Evolutionary conservation across 306 rosid genomes (phyloP).

Genomic region (Argentina anserina): DNA sequence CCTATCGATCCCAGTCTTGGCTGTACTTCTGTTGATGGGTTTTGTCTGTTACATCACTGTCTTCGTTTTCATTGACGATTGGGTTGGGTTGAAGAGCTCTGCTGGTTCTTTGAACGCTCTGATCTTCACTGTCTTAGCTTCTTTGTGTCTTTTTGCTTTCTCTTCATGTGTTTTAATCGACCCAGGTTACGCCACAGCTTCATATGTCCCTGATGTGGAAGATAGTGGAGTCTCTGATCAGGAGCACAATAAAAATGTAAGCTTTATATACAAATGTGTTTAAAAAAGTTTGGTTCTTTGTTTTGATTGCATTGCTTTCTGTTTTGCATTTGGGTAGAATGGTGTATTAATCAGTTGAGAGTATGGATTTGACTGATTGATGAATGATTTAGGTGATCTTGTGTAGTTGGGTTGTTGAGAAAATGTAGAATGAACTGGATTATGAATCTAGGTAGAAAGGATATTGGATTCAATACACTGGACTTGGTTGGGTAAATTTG

Average conservation of each 20-base stretch:
- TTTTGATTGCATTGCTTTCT: conserved; percentile 10
- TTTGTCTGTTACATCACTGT: conserved; percentile 56
- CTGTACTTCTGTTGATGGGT: conserved; percentile 44
- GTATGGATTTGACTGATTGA: background rate
- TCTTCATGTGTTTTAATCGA: conserved; percentile 60
- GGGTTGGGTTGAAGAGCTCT: conserved; percentile 62
- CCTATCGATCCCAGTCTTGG: conserved; percentile 47
- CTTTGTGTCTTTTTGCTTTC: conserved; percentile 66
- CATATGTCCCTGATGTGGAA: conserved; percentile 79
- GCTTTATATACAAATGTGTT: conserved; percentile 13
- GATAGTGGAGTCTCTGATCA: conserved; percentile 29
- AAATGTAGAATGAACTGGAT: conserved; percentile 1
- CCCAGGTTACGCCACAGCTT: conserved; percentile 73
- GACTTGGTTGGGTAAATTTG: background rate
- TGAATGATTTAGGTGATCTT: background rate
- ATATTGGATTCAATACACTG: background rate
- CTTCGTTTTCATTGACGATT: conserved; percentile 65
- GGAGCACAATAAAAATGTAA: conserved; percentile 47
- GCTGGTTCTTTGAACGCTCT: conserved; percentile 57
- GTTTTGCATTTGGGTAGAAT: conserved; percentile 10
- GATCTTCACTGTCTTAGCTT: conserved; percentile 49
- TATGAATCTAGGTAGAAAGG: background rate
- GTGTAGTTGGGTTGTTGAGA: background rate
- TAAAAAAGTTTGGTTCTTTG: conserved; percentile 14
- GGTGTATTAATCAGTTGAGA: background rate